Evolutionary conservation across 129 eudicot species (phyloP).

Genomic region (Heracleum sosnowskyi): DNA sequence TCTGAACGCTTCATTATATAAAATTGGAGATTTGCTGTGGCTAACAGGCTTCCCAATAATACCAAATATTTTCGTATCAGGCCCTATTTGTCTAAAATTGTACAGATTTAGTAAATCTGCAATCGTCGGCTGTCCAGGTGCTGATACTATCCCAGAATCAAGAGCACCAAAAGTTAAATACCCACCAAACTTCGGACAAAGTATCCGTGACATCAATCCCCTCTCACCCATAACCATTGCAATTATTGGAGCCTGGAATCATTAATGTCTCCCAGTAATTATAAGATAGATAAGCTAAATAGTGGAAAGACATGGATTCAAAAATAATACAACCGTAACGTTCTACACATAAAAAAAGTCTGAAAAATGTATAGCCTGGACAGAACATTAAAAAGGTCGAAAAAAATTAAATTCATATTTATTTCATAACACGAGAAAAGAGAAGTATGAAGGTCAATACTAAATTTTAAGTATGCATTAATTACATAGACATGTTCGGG

Average conservation of each 20-base stretch:
- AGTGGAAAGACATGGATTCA: background rate
- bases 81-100: constrained; percentile 74
- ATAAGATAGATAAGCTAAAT: background rate
- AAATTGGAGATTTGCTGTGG: constrained; percentile 81
- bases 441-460: background rate
- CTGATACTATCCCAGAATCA: constrained; percentile 69
- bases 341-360: background rate
- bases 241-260: constrained; percentile 76
- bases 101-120: constrained; percentile 61
- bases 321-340: background rate
- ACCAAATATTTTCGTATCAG: constrained; percentile 81
- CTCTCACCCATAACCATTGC: constrained; percentile 98
- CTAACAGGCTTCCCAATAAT: constrained; percentile 92
- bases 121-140: constrained; percentile 95
- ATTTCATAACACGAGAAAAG: background rate
- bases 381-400: background rate
- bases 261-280: background rate
- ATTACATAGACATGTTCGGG: background rate
- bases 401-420: background rate
- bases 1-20: constrained; percentile 75
- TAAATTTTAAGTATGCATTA: background rate
- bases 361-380: too few species aligned
- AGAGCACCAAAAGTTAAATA: constrained; percentile 85
- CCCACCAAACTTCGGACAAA: constrained; percentile 92
- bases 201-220: constrained; percentile 81